Base-by-base conservation (phyloP, 2,329 filamentous ascomycete species). In the Periconia sp. region DNA sequence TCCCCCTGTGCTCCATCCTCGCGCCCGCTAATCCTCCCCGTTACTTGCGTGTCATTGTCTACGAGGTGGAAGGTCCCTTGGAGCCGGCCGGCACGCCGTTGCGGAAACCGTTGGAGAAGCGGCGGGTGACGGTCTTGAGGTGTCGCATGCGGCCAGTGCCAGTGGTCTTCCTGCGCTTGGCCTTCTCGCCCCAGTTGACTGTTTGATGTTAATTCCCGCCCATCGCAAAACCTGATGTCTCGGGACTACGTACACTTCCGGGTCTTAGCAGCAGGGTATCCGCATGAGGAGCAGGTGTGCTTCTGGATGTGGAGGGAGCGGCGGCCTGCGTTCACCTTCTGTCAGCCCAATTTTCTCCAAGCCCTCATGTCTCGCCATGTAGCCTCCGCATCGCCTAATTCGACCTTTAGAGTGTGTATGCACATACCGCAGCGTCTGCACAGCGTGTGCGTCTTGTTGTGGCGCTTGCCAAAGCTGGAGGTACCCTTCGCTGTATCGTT, bases 131-230 rank as follows among this genome's bases (percentile, higher is more conserved):
- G 70, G 83, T 84, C 84, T 95, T 95, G 75, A 99, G 84, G 81
- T 92, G 89, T 74, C 90, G 86, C 87, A 92, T 94, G 78, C 94
- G 89, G 77, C 94, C 94, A 73, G 90, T 92, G 71, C 94, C 94
- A 75, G 89, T 92, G 73, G 92, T 96, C 92, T 96, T 97, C 88
- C 94, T 95, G 78, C 94, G 85, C 90, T 97, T 97, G 70, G 92
- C 92, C 89, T 99, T 99, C 86, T 97, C 92, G 78, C 89, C 85
- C 94, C 94, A 99, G 89, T 99, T 96, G 87, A 87, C 92, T 97
- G 73, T 68, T 35, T 32, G 40, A 38, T 56, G 59, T 69, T 52
- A 68, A 61, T 57, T 40, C 33, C 25, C 23, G 40, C 30, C 45
- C 40, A 13, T 38, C 34, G 25, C 29, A 28, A 21, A 44, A 36